Evolutionary conservation across 352 stramenopile species (phyloP).

Genomic region (Globisporangium carolinianum): DNA sequence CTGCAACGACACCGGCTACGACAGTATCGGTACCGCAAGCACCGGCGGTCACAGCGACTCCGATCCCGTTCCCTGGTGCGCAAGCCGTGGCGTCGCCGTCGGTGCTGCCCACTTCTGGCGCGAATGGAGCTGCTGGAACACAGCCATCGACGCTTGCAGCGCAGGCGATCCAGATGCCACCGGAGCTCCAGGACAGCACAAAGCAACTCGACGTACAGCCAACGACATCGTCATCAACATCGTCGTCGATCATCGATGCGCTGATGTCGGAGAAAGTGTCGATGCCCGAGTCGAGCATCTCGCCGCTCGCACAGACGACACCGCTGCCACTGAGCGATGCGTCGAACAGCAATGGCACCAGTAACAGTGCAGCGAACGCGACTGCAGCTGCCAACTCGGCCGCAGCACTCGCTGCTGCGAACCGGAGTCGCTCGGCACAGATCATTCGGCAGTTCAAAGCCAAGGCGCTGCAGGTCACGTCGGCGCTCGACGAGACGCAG

Average conservation of each 20-base stretch:
- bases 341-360: neutral
- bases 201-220: slow-evolving; percentile 24
- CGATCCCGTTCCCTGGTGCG: slow-evolving; percentile 56
- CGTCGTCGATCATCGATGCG: slow-evolving; percentile 34
- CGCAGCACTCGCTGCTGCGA: slow-evolving; percentile 22
- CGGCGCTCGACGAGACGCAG: slow-evolving; percentile 70
- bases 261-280: slow-evolving; percentile 37
- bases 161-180: slow-evolving; percentile 74
- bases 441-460: slow-evolving; percentile 80
- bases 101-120: slow-evolving; percentile 1
- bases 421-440: slow-evolving; percentile 66
- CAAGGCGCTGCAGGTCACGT: slow-evolving; percentile 73
- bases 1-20: slow-evolving; percentile 4
- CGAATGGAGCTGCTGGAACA: neutral
- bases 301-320: slow-evolving; percentile 10
- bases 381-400: slow-evolving; percentile 10
- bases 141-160: slow-evolving; percentile 12
- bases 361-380: slow-evolving; percentile 4
- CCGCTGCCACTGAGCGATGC: slow-evolving; percentile 3
- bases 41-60: slow-evolving; percentile 9
- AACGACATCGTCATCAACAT: slow-evolving; percentile 10
- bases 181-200: slow-evolving; percentile 50
- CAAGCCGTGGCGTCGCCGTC: slow-evolving; percentile 24
- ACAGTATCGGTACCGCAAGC: neutral
- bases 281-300: slow-evolving; percentile 29